These are phyloP conservation scores for Spinacia oleracea DNA, from an alignment of 179 eudicot species.

Conservation along the genomic window DNA sequence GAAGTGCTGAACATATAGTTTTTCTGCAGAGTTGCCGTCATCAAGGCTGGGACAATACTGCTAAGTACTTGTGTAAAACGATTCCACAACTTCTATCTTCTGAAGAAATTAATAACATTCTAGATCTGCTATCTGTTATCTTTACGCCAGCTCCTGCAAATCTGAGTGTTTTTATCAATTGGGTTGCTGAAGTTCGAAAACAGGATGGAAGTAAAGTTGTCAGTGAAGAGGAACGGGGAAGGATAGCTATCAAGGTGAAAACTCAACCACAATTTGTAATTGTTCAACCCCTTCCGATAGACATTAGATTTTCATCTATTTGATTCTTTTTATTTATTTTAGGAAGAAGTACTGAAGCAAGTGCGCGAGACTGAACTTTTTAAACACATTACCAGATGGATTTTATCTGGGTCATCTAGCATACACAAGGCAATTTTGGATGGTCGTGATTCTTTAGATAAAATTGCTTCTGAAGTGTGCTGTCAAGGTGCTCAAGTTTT, in stretches of 20 bases:
- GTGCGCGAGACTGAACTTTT: conserved; percentile 43
- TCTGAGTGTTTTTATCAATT: conserved; percentile 35
- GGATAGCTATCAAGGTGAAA: conserved; percentile 39
- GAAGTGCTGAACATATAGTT: conserved; percentile 19
- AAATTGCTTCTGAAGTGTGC: conserved; percentile 37
- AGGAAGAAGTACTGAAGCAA: conserved; percentile 49
- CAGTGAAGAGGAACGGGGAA: conserved; percentile 36
- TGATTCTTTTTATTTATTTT: conserved; percentile 18
- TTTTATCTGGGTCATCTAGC: conserved; percentile 30
- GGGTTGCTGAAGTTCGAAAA: conserved; percentile 50
- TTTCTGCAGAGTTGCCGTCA: conserved; percentile 43
- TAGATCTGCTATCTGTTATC: conserved; percentile 37
- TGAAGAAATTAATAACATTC: conserved; percentile 33
- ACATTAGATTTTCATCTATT: neutral
- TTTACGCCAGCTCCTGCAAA: conserved; percentile 38
- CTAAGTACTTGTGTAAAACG: conserved; percentile 38
- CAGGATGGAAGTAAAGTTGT: conserved; percentile 29
- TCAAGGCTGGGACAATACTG: conserved; percentile 37
- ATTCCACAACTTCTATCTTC: conserved; percentile 38
- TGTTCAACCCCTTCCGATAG: neutral
- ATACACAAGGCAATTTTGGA: conserved; percentile 1
- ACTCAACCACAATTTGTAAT: neutral
- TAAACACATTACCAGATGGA: conserved; percentile 33
- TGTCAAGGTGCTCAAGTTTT: conserved; percentile 43
- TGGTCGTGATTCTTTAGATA: conserved; percentile 31